These are phyloP conservation scores for Pichia terricola DNA, from an alignment of 1,139 yeast genomes.

Conservation along the genomic window DNA sequence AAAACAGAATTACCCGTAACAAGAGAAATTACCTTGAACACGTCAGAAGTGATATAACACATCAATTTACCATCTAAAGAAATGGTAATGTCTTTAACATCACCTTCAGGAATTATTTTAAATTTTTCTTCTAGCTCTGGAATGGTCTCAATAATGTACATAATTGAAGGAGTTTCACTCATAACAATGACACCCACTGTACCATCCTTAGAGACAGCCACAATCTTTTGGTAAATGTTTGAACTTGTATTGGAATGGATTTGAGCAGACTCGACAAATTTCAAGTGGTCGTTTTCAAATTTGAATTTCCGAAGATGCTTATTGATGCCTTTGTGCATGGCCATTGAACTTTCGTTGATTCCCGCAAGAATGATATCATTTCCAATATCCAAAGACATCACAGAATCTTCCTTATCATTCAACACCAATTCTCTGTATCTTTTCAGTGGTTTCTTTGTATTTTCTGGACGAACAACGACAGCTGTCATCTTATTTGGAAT, in stretches of 20 bases:
- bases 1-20: slow-evolving; percentile 34
- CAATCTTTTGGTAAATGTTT: slow-evolving; percentile 52
- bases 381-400: slow-evolving; percentile 57
- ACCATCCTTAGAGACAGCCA: slow-evolving; percentile 44
- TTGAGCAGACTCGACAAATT: slow-evolving; percentile 52
- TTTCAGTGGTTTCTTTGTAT: slow-evolving; percentile 44
- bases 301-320: slow-evolving; percentile 64
- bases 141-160: slow-evolving; percentile 48
- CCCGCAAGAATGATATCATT: slow-evolving; percentile 55
- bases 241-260: slow-evolving; percentile 28
- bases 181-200: slow-evolving; percentile 55
- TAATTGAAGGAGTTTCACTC: slow-evolving; percentile 47
- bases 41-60: slow-evolving; percentile 45
- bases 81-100: slow-evolving; percentile 38
- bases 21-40: slow-evolving; percentile 45
- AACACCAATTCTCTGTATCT: slow-evolving; percentile 54
- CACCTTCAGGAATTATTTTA: slow-evolving; percentile 46
- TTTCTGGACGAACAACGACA: slow-evolving; percentile 46
- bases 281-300: slow-evolving; percentile 50
- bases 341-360: slow-evolving; percentile 55
- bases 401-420: slow-evolving; percentile 61
- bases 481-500: slow-evolving; percentile 81
- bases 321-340: slow-evolving; percentile 53
- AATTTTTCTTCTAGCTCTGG: slow-evolving; percentile 41
- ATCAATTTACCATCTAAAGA: slow-evolving; percentile 44